Evolutionary conservation across 495 filamentous ascomycete species (phyloP).

Genomic region (Talaromyces ruber): DNA sequence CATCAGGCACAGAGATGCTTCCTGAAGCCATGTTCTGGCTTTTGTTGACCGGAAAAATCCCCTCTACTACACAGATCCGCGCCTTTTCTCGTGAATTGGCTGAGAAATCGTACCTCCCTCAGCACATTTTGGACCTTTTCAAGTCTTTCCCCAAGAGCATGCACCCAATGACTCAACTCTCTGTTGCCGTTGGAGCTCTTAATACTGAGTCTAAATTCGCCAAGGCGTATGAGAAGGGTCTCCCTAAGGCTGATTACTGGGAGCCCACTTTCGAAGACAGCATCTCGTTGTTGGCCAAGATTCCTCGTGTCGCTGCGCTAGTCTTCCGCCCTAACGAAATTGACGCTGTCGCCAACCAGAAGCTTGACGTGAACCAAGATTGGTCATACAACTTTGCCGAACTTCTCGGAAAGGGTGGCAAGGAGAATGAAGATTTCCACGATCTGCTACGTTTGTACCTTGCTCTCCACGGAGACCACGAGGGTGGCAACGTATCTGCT

Average conservation of each 20-base stretch:
- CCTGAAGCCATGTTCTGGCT: slow-evolving; percentile 99
- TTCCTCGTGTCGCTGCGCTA: slow-evolving; percentile 92
- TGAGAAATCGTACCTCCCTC: slow-evolving; percentile 75
- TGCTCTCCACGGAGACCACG: slow-evolving; percentile 94
- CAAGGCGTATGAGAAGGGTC: slow-evolving; percentile 80
- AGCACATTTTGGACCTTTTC: slow-evolving; percentile 78
- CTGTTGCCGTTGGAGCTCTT: slow-evolving; percentile 85
- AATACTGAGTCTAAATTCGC: slow-evolving; percentile 91
- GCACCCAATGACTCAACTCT: slow-evolving; percentile 97
- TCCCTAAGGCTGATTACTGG: slow-evolving; percentile 96
- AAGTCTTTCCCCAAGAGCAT: slow-evolving; percentile 81
- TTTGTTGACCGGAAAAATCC: slow-evolving; percentile 86
- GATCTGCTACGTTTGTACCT: slow-evolving; percentile 89
- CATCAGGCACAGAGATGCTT: slow-evolving; percentile 93
- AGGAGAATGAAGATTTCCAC: slow-evolving; percentile 86
- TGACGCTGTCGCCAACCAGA: slow-evolving; percentile 47
- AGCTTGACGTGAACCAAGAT: slow-evolving; percentile 58
- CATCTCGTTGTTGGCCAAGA: slow-evolving; percentile 89
- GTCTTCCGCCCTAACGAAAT: slow-evolving; percentile 86
- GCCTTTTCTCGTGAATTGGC: slow-evolving; percentile 77
- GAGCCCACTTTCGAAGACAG: slow-evolving; percentile 96
- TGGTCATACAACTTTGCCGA: slow-evolving; percentile 98
- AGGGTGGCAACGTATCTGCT: slow-evolving; percentile 95
- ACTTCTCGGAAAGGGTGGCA: slow-evolving; percentile 85
- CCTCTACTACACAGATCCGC: slow-evolving; percentile 71